phyloP scores from a whole-genome alignment of 2,329 filamentous ascomycete species.

The Phyllosticta citriasiana region DNA sequence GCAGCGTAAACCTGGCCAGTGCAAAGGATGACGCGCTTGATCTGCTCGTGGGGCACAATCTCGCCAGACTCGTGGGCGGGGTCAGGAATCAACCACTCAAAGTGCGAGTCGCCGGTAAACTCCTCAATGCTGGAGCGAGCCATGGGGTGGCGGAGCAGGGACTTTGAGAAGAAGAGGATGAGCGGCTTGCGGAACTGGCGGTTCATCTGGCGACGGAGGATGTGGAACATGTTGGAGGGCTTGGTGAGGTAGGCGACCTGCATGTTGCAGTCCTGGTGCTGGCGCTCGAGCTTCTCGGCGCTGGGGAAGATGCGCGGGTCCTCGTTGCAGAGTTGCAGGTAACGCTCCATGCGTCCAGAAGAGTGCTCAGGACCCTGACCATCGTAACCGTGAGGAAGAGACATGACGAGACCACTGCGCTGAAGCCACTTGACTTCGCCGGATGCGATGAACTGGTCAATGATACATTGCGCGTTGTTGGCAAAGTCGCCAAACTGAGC shows the following conservation, averaged over 20 bases:
- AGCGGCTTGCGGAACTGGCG: constrained; percentile 98
- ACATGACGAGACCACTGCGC: constrained; percentile 91
- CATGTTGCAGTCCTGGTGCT: constrained; percentile 99
- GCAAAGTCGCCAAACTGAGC: constrained; percentile 99
- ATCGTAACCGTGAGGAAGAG: constrained; percentile 93
- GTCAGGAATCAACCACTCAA: constrained; percentile 94
- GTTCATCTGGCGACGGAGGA: constrained; percentile 94
- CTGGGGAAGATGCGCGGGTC: constrained; percentile 88
- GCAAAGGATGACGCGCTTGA: constrained; percentile 91
- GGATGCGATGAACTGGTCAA: constrained; percentile 97
- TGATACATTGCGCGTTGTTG: constrained; percentile 98
- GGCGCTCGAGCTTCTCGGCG: constrained; percentile 80
- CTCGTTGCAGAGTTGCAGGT: constrained; percentile 94
- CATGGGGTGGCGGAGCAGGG: constrained; percentile 84
- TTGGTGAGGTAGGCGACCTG: constrained; percentile 97
- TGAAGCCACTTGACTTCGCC: constrained; percentile 99
- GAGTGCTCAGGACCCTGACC: constrained; percentile 98
- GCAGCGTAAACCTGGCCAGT: constrained; percentile 88
- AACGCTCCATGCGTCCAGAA: constrained; percentile 92
- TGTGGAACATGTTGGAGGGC: constrained; percentile 92
- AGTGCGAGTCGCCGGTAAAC: constrained; percentile 83
- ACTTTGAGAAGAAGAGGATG: constrained; percentile 97
- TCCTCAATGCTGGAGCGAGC: constrained; percentile 84
- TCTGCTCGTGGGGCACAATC: constrained; percentile 72
- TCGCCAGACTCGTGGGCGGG: constrained; percentile 66